A percentile compares a stretch with the other conserved stretches of the same genome.
Evolutionary conservation across 306 rosid species (phyloP).

Genomic region (Lablab purpureus): DNA sequence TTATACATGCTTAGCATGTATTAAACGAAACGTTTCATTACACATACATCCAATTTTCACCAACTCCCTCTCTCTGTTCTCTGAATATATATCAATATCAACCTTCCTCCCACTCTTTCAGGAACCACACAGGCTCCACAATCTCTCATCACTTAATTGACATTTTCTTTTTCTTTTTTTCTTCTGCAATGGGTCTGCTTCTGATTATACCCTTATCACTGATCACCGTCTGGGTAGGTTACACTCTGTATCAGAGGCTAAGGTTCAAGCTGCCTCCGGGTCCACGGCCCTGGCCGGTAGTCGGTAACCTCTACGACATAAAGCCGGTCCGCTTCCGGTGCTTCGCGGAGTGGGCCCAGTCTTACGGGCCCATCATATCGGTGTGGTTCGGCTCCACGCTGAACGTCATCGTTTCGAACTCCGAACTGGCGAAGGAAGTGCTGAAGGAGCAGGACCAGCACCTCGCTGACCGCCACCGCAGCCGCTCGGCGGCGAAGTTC

Average conservation of each 20-base stretch:
- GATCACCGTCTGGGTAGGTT: constrained; percentile 45
- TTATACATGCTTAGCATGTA: not conserved
- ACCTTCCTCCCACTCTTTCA: constrained; percentile 17
- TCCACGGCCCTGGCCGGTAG: constrained; percentile 79
- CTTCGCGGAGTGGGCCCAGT: constrained; percentile 80
- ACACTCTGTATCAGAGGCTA: constrained; percentile 56
- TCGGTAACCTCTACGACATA: constrained; percentile 87
- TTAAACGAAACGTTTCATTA: not conserved
- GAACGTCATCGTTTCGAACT: constrained; percentile 72
- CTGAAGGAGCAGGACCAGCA: constrained; percentile 81
- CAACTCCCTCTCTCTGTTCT: constrained; percentile 46
- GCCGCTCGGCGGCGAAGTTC: constrained; percentile 75
- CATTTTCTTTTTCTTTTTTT: too few relatives aligned
- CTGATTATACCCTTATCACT: constrained; percentile 46
- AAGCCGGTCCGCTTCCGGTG: constrained; percentile 87
- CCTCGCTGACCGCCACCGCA: constrained; percentile 75
- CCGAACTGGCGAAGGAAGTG: constrained; percentile 74
- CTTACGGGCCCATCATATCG: constrained; percentile 84
- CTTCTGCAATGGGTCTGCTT: constrained; percentile 23
- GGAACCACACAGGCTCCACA: not conserved
- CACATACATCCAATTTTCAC: constrained; percentile 50
- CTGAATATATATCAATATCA: constrained; percentile 41
- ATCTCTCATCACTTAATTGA: not conserved
- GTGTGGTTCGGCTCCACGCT: constrained; percentile 88
- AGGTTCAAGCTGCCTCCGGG: constrained; percentile 89